phyloP scores from a whole-genome alignment of 148 eudicot species.

The Euryodendron excelsum region DNA sequence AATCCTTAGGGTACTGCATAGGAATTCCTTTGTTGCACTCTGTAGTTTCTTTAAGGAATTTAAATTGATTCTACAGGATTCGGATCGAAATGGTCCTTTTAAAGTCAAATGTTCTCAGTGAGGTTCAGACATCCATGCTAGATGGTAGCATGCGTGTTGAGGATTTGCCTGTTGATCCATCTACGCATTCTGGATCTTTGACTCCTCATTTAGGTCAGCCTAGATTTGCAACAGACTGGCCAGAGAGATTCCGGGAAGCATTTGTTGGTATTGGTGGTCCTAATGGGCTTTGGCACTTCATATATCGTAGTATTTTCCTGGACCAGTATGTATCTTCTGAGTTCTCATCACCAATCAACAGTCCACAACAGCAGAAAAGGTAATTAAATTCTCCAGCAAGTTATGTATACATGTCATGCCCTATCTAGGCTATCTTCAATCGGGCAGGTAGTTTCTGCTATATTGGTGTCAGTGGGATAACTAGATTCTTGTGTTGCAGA shows the following conservation, averaged over 20 bases:
- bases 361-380: conserved; percentile 85
- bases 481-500: conserved; percentile 40
- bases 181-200: conserved; percentile 54
- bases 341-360: conserved; percentile 78
- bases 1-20: neutral
- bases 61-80: conserved; percentile 42
- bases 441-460: neutral
- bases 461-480: neutral
- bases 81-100: conserved; percentile 74
- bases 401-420: conserved; percentile 3
- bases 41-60: conserved; percentile 5
- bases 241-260: conserved; percentile 48
- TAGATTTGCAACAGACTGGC: conserved; percentile 36
- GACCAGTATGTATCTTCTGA: conserved; percentile 95
- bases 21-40: neutral
- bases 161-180: conserved; percentile 68
- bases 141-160: conserved; percentile 96
- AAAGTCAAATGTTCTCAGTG: conserved; percentile 85
- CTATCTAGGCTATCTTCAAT: neutral
- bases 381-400: conserved; percentile 18
- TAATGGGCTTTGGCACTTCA: conserved; percentile 94
- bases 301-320: conserved; percentile 79
- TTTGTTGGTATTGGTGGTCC: conserved; percentile 72
- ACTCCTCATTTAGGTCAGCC: conserved; percentile 75
- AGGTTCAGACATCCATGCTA: conserved; percentile 78